Base-by-base conservation (phyloP, 1,284 basidiomycete genomes). In the Ustilago xerochloae region DNA sequence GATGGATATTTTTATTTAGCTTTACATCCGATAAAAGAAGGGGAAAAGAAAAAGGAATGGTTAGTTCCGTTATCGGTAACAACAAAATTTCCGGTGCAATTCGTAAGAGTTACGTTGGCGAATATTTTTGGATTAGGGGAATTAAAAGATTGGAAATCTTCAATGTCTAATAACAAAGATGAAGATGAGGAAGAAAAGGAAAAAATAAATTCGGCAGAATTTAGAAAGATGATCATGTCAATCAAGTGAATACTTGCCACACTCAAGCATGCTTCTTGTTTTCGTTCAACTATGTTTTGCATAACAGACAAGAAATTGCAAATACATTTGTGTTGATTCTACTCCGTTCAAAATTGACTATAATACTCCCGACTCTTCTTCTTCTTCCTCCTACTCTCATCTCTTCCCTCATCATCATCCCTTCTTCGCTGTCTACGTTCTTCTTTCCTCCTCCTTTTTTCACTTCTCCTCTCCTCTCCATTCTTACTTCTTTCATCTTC, bases 141-240 rank as follows among this genome's bases (percentile, higher is more conserved):
- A 28, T 53, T 81, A 24, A 75, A 65, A 0, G 81, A 83, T 47
- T 83, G 81, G 81, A 73, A 75, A 28, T 50, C 51, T 0, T 36
- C 50, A 6, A 10, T 39, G n/a, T 9, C 7, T 10, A 10, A 33
- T 8, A 22, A 47, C 18, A 12, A 33, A 32, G 29, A n/a, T 7
- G 26, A 36, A 20, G 28, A n/a, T 10, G 41, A 18, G 35, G 39
- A 55, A 12, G 49, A 38, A 33, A 24, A 29, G 49, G 50, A 61
- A 33, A 54, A 36, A 20, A 22, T 48, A n/a, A 24, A 45, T 6
- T 55, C 52, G 32, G 50, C 55, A 7, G 38, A 28, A 18, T 53
- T 66, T 12, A 35, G 65, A 7, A 15, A 15, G 15, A 12, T 68
- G 38, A 8, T 67, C 16, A 1, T 43, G 20, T 28, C 39, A 8